Evolutionary conservation across 1,139 yeast genomes (phyloP).

Genomic region (Saccharomyces hybrid): DNA sequence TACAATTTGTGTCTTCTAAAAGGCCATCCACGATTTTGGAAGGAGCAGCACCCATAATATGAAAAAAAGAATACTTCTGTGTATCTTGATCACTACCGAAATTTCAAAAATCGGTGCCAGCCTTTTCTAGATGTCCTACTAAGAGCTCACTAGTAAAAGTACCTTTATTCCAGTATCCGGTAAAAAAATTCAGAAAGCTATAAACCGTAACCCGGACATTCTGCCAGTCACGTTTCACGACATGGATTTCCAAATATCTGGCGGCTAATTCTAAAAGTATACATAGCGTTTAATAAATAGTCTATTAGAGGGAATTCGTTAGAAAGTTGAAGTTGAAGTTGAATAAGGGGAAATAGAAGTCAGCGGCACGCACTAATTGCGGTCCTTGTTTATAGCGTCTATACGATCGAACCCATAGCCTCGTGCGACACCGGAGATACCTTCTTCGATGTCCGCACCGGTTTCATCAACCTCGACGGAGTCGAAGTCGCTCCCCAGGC

Average conservation of each 20-base stretch:
- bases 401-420: conserved; percentile 44
- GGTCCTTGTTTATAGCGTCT: conserved; percentile 8
- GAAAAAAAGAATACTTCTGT: background rate
- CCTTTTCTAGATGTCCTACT: background rate
- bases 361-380: background rate
- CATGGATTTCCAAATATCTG: background rate
- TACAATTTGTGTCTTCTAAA: conserved; percentile 68
- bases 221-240: background rate
- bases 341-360: background rate
- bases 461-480: conserved; percentile 39
- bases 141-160: background rate
- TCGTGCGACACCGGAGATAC: conserved; percentile 81
- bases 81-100: background rate
- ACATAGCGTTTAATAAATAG: background rate
- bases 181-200: background rate
- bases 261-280: background rate
- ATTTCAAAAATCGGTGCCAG: too few relatives aligned
- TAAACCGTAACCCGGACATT: background rate
- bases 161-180: background rate
- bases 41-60: conserved; percentile 57
- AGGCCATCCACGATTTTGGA: conserved; percentile 60
- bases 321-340: background rate
- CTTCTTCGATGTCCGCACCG: conserved; percentile 74
- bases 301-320: background rate
- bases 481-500: conserved; percentile 77